A percentile compares a stretch with the other conserved stretches of the same genome.
phyloP scores from a whole-genome alignment of 106 monocot genomes.

The Posidonia australis region DNA sequence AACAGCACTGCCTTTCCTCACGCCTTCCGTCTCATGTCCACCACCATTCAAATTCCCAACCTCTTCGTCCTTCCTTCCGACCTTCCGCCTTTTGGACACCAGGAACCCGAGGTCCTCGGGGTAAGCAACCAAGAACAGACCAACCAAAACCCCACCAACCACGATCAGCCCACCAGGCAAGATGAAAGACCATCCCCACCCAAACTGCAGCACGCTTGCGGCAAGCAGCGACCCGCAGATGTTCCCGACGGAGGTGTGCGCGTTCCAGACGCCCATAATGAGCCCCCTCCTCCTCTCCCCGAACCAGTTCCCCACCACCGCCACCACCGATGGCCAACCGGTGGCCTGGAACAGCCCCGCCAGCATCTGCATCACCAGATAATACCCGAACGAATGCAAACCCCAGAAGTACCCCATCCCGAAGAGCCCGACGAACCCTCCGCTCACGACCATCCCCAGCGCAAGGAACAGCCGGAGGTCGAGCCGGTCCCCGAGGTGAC shows the following conservation, averaged over 20 bases:
- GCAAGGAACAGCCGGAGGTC: slow-evolving; percentile 41
- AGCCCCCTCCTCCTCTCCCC: slow-evolving; percentile 21
- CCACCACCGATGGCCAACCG: slow-evolving; percentile 48
- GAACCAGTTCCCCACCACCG: slow-evolving; percentile 51
- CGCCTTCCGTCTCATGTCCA: neutral
- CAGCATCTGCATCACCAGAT: slow-evolving; percentile 30
- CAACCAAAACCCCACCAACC: slow-evolving; percentile 9
- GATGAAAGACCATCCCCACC: slow-evolving; percentile 27
- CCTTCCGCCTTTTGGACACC: neutral
- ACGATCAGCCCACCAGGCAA: slow-evolving; percentile 15
- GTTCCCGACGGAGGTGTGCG: slow-evolving; percentile 27
- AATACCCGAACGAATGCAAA: slow-evolving; percentile 25
- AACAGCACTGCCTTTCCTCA: slow-evolving; percentile 8
- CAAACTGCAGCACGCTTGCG: slow-evolving; percentile 13
- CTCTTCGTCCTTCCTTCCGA: neutral
- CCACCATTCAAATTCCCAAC: slow-evolving; percentile 14
- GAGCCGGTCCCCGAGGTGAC: slow-evolving; percentile 38
- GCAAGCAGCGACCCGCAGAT: slow-evolving; percentile 22
- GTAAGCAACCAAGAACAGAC: slow-evolving; percentile 21
- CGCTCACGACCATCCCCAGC: slow-evolving; percentile 35
- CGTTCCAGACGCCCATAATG: slow-evolving; percentile 30
- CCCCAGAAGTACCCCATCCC: slow-evolving; percentile 37
- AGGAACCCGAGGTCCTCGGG: slow-evolving; percentile 32
- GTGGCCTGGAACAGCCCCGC: slow-evolving; percentile 43
- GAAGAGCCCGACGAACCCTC: slow-evolving; percentile 32